Conservation (phyloP, 208 protist species). For the Herpetomonas muscarum region DNA sequence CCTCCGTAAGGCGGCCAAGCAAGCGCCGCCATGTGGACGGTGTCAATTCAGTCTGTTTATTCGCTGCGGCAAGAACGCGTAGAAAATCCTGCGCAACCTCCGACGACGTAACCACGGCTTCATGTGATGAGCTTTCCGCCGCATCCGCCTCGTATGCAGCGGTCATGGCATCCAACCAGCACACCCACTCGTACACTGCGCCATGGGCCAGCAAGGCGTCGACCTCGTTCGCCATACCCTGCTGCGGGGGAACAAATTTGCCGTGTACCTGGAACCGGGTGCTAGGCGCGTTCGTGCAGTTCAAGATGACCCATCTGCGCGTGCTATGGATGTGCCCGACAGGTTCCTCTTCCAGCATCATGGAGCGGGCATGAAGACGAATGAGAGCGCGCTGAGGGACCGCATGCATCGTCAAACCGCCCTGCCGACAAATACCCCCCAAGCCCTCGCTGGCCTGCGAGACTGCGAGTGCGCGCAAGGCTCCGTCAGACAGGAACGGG, state of each 20-base stretch:
- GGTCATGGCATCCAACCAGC: conserved; percentile 28
- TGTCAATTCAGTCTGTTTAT: conserved; percentile 29
- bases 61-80: conserved; percentile 23
- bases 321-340: conserved; percentile 38
- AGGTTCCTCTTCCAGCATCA: conserved; percentile 20
- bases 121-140: background rate
- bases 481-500: conserved; percentile 27
- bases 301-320: conserved; percentile 29
- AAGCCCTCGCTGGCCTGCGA: conserved; percentile 12
- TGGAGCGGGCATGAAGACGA: conserved; percentile 26
- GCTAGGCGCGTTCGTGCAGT: conserved; percentile 10
- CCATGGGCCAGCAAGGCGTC: conserved; percentile 46
- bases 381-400: conserved; percentile 20
- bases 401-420: conserved; percentile 13
- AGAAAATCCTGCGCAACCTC: conserved; percentile 18
- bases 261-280: conserved; percentile 27
- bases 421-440: conserved; percentile 13
- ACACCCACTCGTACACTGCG: conserved; percentile 45
- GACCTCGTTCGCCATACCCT: conserved; percentile 19
- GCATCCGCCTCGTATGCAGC: background rate
- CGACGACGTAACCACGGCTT: conserved; percentile 1
- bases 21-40: conserved; percentile 31
- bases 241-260: conserved; percentile 23
- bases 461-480: conserved; percentile 26
- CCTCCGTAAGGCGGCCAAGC: conserved; percentile 24